phyloP scores from a whole-genome alignment of 1,284 basidiomycete genomes.

The Trichosporon sp. region DNA sequence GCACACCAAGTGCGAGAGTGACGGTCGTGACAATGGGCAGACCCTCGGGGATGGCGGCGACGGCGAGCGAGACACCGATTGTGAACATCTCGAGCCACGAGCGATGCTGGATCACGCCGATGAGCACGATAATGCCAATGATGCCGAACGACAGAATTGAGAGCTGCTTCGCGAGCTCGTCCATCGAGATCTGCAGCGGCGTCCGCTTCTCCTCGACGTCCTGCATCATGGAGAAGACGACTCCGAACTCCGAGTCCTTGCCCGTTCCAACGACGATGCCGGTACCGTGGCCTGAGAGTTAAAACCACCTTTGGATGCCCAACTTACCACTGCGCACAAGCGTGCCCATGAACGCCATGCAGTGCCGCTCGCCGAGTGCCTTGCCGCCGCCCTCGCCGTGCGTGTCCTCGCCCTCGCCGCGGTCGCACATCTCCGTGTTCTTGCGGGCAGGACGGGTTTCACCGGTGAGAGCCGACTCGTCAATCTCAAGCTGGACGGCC shows the following conservation, averaged over 20 bases:
- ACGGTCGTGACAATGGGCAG: conserved; percentile 96
- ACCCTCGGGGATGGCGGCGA: conserved; percentile 95
- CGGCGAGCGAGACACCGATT: conserved; percentile 93
- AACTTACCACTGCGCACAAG: conserved; percentile 78
- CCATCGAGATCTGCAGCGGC: conserved; percentile 91
- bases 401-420: conserved; percentile 41
- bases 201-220: conserved; percentile 92
- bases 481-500: conserved; percentile 81
- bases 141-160: conserved; percentile 85
- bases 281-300: conserved; percentile 63
- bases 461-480: conserved; percentile 91
- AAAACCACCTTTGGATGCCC: conserved; percentile 7
- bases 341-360: conserved; percentile 95
- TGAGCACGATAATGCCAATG: conserved; percentile 87
- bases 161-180: conserved; percentile 88
- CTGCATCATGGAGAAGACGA: conserved; percentile 98
- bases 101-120: conserved; percentile 81
- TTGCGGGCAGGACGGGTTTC: conserved; percentile 82
- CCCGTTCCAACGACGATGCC: conserved; percentile 91
- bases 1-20: conserved; percentile 87
- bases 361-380: conserved; percentile 77
- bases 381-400: conserved; percentile 56
- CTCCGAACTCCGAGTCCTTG: conserved; percentile 84
- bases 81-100: conserved; percentile 98
- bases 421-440: conserved; percentile 56